A percentile compares a stretch with the other conserved stretches of the same genome.
phyloP scores from a whole-genome alignment of 2,329 filamentous ascomycete genomes.

The Aspergillus udagawae region DNA sequence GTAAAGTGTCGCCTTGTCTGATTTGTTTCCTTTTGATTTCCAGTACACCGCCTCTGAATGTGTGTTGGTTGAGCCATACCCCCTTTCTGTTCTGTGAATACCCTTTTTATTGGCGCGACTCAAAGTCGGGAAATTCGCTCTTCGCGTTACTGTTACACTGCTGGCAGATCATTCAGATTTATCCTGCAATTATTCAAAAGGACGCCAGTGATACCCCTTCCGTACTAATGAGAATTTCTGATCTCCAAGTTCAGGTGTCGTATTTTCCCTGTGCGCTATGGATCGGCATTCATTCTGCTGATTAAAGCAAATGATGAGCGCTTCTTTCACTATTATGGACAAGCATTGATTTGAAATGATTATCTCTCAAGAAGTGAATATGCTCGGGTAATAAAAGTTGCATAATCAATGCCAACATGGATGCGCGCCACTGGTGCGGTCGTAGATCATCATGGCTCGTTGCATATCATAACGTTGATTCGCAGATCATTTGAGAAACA shows the following conservation, averaged over 20 bases:
- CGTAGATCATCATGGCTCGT: constrained; percentile 22
- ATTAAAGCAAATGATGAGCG: not conserved
- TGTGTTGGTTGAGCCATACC: constrained; percentile 4
- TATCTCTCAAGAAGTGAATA: constrained; percentile 9
- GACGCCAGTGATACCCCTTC: constrained; percentile 4
- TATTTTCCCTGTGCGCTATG: not conserved
- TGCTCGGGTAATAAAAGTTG: constrained; percentile 10
- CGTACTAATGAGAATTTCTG: not conserved
- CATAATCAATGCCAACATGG: constrained; percentile 12
- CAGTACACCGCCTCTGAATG: not conserved
- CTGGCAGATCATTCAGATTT: not conserved
- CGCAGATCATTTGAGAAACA: constrained; percentile 2
- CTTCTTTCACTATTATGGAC: not conserved
- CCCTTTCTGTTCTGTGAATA: constrained; percentile 1
- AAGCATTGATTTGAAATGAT: not conserved
- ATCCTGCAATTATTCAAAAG: not conserved
- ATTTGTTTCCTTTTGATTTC: not conserved
- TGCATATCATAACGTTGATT: constrained; percentile 14
- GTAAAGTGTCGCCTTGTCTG: not conserved
- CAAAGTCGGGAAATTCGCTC: not conserved
- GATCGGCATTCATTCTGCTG: not conserved
- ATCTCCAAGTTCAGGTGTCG: not conserved
- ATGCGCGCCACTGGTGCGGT: constrained; percentile 12
- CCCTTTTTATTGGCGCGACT: not conserved
- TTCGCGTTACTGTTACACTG: not conserved